A percentile compares a stretch with the other conserved stretches of the same genome.
These are phyloP conservation scores for Saccharomyces mikatae DNA, from an alignment of 805 yeast genomes.

Conservation along the genomic window DNA sequence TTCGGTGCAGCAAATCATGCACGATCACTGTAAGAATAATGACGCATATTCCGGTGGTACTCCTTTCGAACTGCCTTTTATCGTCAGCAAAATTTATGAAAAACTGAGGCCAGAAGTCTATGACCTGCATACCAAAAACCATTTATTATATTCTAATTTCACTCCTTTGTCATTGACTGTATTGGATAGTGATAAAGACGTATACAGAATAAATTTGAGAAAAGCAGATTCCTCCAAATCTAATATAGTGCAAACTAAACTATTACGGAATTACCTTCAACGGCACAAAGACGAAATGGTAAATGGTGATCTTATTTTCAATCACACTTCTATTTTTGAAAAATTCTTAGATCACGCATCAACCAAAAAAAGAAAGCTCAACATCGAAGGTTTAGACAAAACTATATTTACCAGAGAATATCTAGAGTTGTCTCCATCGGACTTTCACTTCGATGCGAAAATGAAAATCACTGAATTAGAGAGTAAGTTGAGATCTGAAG, in stretches of 20 bases:
- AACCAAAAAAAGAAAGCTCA: slow-evolving; percentile 7
- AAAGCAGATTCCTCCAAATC: slow-evolving; percentile 5
- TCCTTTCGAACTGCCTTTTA: slow-evolving; percentile 8
- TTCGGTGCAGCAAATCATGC: neutral
- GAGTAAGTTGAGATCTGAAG: slow-evolving; percentile 13
- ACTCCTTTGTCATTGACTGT: slow-evolving; percentile 26
- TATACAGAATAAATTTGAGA: slow-evolving; percentile 15
- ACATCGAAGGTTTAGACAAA: slow-evolving; percentile 10
- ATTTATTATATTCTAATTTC: slow-evolving; percentile 11
- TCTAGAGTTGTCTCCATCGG: slow-evolving; percentile 14
- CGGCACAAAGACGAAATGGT: neutral
- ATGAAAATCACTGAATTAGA: slow-evolving; percentile 22
- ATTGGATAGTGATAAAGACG: slow-evolving; percentile 11
- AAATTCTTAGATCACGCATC: slow-evolving; percentile 10
- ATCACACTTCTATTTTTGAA: slow-evolving; percentile 14
- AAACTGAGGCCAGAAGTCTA: slow-evolving; percentile 28
- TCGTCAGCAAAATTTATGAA: slow-evolving; percentile 11
- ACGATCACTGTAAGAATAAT: slow-evolving; percentile 1
- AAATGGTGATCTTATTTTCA: slow-evolving; percentile 10
- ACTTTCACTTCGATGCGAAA: slow-evolving; percentile 23
- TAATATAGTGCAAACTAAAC: slow-evolving; percentile 19
- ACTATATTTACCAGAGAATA: slow-evolving; percentile 8
- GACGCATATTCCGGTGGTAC: neutral
- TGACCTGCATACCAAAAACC: slow-evolving; percentile 23
- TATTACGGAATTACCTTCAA: slow-evolving; percentile 10